Evolutionary conservation across 1,139 yeast genomes (phyloP), one percentile per base, ranked within the genome.

Genomic region (Martiniozyma asiatica): DNA sequence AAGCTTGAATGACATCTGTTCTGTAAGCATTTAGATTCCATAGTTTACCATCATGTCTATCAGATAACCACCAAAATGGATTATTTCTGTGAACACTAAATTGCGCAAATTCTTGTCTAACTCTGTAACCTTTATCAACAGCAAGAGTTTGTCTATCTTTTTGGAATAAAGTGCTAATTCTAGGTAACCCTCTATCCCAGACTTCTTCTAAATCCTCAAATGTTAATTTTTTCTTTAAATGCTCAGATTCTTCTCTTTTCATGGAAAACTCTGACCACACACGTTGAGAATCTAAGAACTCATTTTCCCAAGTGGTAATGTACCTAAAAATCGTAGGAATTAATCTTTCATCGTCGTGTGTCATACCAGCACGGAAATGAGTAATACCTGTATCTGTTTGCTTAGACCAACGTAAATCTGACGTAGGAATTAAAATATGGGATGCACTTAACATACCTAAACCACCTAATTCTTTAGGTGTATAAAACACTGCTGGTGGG

Each of bases 251-350:
- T 42, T 73, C 79, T 30, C 97, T 67, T 49, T 84, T 85, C 40
- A 80, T 71, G 0, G 95, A 92, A 57, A 87, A 92, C 42, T 89
- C 98, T 0, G 94, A 87, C 99, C 99, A 92, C 1, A 89, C 98
- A 38, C 96, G 64, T 55, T 84, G 94, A 2, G 97, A 87, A 47
- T 92, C 98, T 30, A 74, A 52, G 48, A 89, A 85, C 49, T 92
- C 99, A 42, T 92, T 80, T 48, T 89, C 98, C 99, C 99, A 92
- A 0, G 94, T 74, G 0, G 95, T 76, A 23, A 92, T 72, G 50
- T 92, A 92, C 40, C 97, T 63, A 63, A 85, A 89, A 17, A 92
- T 71, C 1, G 96, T 89, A 6, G 99, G 99, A 35, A 92, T 87
- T 47, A 80, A 58, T 43, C 80, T 75, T 32, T 74, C 81, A 39